Conservation (phyloP, 179 eudicot species). For the Amaranthus tricolor region DNA sequence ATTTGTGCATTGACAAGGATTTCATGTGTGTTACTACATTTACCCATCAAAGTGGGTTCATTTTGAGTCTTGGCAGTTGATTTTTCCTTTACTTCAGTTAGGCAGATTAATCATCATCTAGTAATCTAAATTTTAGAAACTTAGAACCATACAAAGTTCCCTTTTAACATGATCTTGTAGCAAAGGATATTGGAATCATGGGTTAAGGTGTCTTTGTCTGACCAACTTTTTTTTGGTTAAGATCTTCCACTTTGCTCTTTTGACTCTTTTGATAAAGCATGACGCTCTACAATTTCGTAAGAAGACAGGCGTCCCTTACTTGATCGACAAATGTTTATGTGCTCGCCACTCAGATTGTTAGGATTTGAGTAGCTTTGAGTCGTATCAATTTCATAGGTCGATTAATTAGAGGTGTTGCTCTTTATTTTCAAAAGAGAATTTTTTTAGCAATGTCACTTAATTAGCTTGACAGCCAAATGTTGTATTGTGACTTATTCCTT, state of each 20-base stretch:
- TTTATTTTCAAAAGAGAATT: background rate
- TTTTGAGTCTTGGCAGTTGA: background rate
- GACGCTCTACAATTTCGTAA: background rate
- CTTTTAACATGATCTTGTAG: background rate
- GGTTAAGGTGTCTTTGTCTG: background rate
- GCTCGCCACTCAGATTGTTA: background rate
- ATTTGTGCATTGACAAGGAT: background rate
- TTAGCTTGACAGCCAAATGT: background rate
- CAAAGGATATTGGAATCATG: background rate
- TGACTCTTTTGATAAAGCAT: too few relatives aligned
- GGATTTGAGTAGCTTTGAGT: background rate
- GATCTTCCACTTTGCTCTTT: too few relatives aligned
- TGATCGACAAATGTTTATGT: background rate
- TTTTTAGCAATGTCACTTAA: background rate
- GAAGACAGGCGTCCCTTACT: background rate
- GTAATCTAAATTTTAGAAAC: background rate
- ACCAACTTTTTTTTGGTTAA: too few relatives aligned
- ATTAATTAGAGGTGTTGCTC: background rate
- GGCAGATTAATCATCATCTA: background rate
- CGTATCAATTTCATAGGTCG: background rate
- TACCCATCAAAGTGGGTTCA: background rate
- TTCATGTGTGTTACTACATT: background rate
- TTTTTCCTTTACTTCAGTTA: background rate
- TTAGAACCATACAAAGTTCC: background rate
- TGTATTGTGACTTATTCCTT: background rate